Evolutionary conservation across 2,329 filamentous ascomycete species (phyloP).

Genomic region (Acarospora socialis): DNA sequence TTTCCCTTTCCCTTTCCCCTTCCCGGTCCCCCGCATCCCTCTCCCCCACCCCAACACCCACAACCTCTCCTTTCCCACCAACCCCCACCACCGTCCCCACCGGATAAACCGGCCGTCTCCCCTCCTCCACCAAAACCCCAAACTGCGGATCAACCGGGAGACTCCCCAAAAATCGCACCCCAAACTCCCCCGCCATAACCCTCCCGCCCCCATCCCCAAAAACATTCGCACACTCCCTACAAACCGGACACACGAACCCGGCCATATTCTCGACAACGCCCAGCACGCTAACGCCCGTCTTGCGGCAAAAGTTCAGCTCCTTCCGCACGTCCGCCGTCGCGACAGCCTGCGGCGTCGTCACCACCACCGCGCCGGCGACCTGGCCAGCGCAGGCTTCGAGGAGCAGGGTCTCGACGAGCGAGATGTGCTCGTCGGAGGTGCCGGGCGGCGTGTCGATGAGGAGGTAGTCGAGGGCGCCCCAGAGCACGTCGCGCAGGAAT

Average conservation of each 20-base stretch:
- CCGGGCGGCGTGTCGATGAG: constrained; percentile 93
- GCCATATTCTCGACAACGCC: constrained; percentile 95
- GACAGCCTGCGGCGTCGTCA: constrained; percentile 92
- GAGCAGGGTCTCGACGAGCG: constrained; percentile 73
- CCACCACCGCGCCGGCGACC: constrained; percentile 76
- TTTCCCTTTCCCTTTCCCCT: constrained; percentile 6
- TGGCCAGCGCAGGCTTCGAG: constrained; percentile 39
- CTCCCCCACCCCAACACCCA: constrained; percentile 16
- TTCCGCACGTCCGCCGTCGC: constrained; percentile 88
- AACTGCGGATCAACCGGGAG: constrained; percentile 92
- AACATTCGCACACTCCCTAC: constrained; percentile 75
- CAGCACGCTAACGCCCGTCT: constrained; percentile 64
- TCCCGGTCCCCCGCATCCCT: constrained; percentile 9
- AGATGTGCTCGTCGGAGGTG: constrained; percentile 94
- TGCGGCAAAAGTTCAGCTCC: constrained; percentile 83
- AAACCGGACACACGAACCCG: constrained; percentile 41
- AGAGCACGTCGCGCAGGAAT: constrained; percentile 82
- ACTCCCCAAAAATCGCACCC: constrained; percentile 67
- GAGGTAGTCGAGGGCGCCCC: constrained; percentile 78
- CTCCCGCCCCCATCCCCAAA: constrained; percentile 85
- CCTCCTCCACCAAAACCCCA: constrained; percentile 70
- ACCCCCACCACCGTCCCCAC: constrained; percentile 21
- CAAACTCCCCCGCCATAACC: constrained; percentile 77
- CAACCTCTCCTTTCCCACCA: constrained; percentile 15
- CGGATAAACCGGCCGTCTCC: constrained; percentile 27